A percentile compares a stretch with the other conserved stretches of the same genome.
Evolutionary conservation across 495 filamentous ascomycete species (phyloP).

Genomic region (Neurospora sp.): DNA sequence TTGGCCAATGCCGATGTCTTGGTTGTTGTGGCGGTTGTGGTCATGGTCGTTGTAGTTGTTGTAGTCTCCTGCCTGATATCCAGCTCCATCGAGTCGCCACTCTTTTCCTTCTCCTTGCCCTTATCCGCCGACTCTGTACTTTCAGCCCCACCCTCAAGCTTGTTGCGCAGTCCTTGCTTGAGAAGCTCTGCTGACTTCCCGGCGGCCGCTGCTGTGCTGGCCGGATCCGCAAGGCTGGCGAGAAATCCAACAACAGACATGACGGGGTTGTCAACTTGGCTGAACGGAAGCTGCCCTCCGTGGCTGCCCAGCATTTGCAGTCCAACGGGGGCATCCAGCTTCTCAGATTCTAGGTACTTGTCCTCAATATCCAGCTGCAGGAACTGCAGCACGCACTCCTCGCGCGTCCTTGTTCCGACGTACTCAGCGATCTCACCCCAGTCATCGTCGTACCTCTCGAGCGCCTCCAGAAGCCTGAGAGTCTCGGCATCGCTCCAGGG

Average conservation of each 20-base stretch:
- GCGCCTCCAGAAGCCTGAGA: constrained; percentile 72
- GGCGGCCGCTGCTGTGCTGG: constrained; percentile 79
- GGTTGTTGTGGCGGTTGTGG: constrained; percentile 33
- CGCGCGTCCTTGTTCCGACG: constrained; percentile 81
- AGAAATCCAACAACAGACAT: constrained; percentile 92
- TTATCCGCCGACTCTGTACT: constrained; percentile 26
- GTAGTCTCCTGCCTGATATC: constrained; percentile 34
- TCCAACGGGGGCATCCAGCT: constrained; percentile 44
- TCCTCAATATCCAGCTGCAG: constrained; percentile 85
- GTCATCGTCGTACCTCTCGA: constrained; percentile 88
- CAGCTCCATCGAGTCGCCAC: constrained; percentile 45
- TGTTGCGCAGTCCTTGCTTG: constrained; percentile 59
- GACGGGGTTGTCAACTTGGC: constrained; percentile 84
- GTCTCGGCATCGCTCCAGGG: constrained; percentile 87
- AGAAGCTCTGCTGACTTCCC: constrained; percentile 78
- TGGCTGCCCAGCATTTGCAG: constrained; percentile 52
- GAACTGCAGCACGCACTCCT: constrained; percentile 96
- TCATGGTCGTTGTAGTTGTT: constrained; percentile 27
- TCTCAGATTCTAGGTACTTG: constrained; percentile 72
- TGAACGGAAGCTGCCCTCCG: constrained; percentile 72
- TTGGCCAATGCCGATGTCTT: constrained; percentile 57
- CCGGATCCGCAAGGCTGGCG: constrained; percentile 76
- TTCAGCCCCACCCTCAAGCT: constrained; percentile 57
- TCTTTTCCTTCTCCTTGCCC: constrained; percentile 43
- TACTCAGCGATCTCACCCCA: constrained; percentile 89